Evolutionary conservation across 805 yeast genomes (phyloP).

Genomic region (Blastobotrys muscicola): DNA sequence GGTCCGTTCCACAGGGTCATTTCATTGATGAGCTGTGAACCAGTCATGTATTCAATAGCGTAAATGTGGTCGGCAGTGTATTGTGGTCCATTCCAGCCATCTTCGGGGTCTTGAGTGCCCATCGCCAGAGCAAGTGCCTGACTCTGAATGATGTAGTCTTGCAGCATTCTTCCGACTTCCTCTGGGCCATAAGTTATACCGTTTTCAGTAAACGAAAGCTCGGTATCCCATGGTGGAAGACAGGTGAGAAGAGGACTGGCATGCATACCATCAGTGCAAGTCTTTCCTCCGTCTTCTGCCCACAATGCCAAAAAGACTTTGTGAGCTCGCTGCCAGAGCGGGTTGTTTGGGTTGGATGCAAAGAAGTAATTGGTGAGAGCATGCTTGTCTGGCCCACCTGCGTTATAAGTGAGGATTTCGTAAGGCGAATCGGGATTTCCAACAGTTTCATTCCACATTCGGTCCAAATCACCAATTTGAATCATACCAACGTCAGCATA

Average conservation of each 20-base stretch:
- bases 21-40: conserved; percentile 2
- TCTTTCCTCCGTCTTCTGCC: conserved; percentile 1
- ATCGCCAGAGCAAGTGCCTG: conserved; percentile 2
- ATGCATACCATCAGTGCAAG: conserved; percentile 2
- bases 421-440: conserved; percentile 1
- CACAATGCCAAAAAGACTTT: conserved; percentile 2
- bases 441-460: conserved; percentile 2
- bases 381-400: neutral
- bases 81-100: conserved; percentile 2
- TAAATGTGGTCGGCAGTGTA: conserved; percentile 1
- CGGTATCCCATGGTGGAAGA: neutral
- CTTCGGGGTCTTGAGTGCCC: neutral
- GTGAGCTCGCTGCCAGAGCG: conserved; percentile 1
- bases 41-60: conserved; percentile 1
- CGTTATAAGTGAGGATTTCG: neutral
- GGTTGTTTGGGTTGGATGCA: neutral
- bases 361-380: conserved; percentile 3
- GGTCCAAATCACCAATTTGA: conserved; percentile 4
- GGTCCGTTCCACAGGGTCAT: conserved; percentile 2
- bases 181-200: neutral
- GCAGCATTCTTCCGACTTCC: neutral
- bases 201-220: neutral
- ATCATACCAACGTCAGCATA: conserved; percentile 4
- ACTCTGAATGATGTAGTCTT: conserved; percentile 5
- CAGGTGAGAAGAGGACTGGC: conserved; percentile 1